These are phyloP conservation scores for Globisporangium heterothallicum DNA, from an alignment of 352 stramenopile genomes.

Conservation along the genomic window DNA sequence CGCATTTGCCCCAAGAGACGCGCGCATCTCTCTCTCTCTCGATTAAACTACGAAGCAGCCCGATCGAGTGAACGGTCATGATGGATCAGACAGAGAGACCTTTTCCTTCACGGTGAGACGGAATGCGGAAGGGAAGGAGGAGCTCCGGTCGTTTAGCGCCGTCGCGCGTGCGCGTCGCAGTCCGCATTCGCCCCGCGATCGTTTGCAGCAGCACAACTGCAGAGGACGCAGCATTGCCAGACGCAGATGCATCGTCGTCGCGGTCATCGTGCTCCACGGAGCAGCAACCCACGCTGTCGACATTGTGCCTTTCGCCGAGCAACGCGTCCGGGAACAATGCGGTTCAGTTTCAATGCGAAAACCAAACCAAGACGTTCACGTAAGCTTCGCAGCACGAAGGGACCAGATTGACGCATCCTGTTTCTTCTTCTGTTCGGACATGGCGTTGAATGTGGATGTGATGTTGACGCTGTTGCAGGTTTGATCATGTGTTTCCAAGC, in stretches of 20 bases:
- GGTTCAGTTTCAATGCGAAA: slow-evolving; percentile 35
- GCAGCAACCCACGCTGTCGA: not conserved
- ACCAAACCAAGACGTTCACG: slow-evolving; percentile 40
- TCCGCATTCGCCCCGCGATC: slow-evolving; percentile 37
- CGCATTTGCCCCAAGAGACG: too few species aligned
- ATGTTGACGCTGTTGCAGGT: slow-evolving; percentile 13
- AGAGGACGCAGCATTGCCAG: slow-evolving; percentile 1
- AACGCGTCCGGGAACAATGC: slow-evolving; percentile 3
- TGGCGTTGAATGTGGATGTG: slow-evolving; percentile 1
- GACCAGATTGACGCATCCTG: not conserved
- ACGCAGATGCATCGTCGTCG: not conserved
- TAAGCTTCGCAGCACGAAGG: slow-evolving; percentile 10
- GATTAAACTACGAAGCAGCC: too few species aligned
- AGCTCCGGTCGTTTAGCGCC: slow-evolving; percentile 6
- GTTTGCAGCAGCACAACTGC: not conserved
- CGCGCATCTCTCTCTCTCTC: too few species aligned
- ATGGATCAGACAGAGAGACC: too few species aligned
- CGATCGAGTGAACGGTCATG: too few species aligned
- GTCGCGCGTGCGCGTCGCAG: slow-evolving; percentile 53
- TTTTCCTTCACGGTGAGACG: not conserved
- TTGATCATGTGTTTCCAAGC: slow-evolving; percentile 56
- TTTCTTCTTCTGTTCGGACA: too few species aligned
- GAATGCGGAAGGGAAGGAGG: slow-evolving; percentile 8
- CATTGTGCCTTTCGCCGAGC: slow-evolving; percentile 13
- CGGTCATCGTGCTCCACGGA: not conserved